Percentiles rank a stretch among this genome's conserved stretches.
Conservation (phyloP, 176 grass and related monocot genomes). For the Saccharum spontaneum region DNA sequence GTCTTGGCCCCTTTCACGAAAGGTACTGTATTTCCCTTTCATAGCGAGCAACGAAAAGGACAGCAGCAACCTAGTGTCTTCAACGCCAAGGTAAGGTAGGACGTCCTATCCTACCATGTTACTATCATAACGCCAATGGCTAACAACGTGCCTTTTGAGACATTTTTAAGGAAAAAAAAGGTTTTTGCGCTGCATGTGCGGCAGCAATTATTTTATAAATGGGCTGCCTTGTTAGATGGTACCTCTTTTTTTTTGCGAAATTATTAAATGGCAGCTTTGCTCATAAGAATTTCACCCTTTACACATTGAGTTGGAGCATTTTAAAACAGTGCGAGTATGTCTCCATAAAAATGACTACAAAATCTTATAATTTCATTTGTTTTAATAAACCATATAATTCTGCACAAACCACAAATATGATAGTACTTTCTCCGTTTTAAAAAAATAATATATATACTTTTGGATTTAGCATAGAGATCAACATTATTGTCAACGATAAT, state of each 20-base stretch:
- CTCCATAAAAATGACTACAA: not conserved
- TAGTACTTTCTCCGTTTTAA: not conserved
- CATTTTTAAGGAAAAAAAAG: not conserved
- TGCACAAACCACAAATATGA: not conserved
- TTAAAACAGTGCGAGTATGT: not conserved
- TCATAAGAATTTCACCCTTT: not conserved
- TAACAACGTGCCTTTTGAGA: not conserved
- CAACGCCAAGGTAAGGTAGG: conserved; percentile 7
- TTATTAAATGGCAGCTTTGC: not conserved
- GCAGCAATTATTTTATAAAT: not conserved
- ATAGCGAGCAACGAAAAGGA: conserved; percentile 21
- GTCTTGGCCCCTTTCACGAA: conserved; percentile 36
- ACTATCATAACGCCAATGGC: not conserved
- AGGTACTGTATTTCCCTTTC: conserved; percentile 26
- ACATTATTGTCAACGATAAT: too few species aligned
- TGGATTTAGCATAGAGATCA: too few species aligned
- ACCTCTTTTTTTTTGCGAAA: too few species aligned
- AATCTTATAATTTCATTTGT: not conserved
- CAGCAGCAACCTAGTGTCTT: conserved; percentile 12
- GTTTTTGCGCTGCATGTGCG: not conserved
- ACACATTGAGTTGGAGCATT: not conserved
- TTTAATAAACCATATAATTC: not conserved
- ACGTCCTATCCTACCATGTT: not conserved
- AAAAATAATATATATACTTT: too few species aligned
- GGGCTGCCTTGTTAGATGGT: not conserved